Conservation (phyloP, 2,329 filamentous ascomycete genomes). For the Scedosporium boydii region DNA sequence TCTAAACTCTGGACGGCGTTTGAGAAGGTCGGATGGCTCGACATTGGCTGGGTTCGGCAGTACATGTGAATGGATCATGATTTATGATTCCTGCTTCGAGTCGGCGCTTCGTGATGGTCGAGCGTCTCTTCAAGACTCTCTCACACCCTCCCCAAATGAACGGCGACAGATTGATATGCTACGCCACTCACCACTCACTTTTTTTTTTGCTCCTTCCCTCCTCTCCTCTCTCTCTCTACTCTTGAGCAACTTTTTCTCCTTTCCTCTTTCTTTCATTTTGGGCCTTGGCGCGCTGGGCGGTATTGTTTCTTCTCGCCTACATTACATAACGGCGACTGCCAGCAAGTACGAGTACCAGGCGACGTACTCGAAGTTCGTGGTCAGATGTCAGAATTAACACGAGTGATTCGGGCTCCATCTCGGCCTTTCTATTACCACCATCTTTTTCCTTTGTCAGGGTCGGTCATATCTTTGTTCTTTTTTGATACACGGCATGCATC, state of each 20-base stretch:
- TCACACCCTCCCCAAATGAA: background rate
- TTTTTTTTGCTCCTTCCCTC: background rate
- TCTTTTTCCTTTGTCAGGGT: background rate
- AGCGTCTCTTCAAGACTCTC: too few species aligned
- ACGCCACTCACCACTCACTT: background rate
- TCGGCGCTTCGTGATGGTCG: too few species aligned
- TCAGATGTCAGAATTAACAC: too few species aligned
- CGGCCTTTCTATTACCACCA: background rate
- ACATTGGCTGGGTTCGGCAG: conserved; percentile 34
- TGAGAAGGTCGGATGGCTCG: conserved; percentile 78
- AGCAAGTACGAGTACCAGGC: too few species aligned
- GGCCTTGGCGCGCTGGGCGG: too few species aligned
- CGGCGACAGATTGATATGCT: background rate
- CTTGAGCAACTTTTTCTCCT: too few species aligned
- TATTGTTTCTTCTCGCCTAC: background rate
- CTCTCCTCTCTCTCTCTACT: background rate
- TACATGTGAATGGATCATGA: conserved; percentile 1
- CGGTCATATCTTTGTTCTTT: conserved; percentile 6
- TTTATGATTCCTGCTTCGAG: background rate
- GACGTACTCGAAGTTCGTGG: too few species aligned
- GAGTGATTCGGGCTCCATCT: too few species aligned
- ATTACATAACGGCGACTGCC: background rate
- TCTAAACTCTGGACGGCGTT: conserved; percentile 87
- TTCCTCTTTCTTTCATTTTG: too few species aligned
- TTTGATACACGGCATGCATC: background rate